phyloP scores from a whole-genome alignment of 495 filamentous ascomycete genomes.

The Niebla homalea region DNA sequence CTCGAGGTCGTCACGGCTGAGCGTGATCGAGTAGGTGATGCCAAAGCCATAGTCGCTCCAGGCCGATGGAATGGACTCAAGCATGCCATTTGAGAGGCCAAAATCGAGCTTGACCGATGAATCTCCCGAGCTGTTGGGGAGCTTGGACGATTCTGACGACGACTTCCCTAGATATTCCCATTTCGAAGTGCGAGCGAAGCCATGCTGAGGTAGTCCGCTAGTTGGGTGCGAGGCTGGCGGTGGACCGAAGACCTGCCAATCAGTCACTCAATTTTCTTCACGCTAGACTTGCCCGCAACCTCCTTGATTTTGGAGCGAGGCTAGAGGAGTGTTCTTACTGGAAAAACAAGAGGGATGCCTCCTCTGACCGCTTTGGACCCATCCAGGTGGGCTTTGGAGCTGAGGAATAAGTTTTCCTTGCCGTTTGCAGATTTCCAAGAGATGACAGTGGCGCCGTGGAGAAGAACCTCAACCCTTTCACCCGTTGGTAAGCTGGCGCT shows the following conservation, averaged over 20 bases:
- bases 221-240: constrained; percentile 59
- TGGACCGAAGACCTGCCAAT: constrained; percentile 71
- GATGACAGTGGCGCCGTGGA: constrained; percentile 84
- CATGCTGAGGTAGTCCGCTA: constrained; percentile 73
- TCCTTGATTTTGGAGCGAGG: neutral
- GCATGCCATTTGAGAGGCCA: constrained; percentile 59
- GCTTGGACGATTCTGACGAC: constrained; percentile 57
- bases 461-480: constrained; percentile 70
- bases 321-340: constrained; percentile 40
- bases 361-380: constrained; percentile 49
- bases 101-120: constrained; percentile 83
- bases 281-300: constrained; percentile 6
- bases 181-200: constrained; percentile 76
- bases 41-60: constrained; percentile 77
- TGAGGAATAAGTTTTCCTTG: constrained; percentile 79
- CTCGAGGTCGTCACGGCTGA: constrained; percentile 57
- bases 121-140: constrained; percentile 36
- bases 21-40: constrained; percentile 81
- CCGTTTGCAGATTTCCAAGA: constrained; percentile 78
- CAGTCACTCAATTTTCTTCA: neutral
- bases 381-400: constrained; percentile 56
- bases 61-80: constrained; percentile 48
- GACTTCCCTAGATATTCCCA: constrained; percentile 53
- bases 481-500: constrained; percentile 67
- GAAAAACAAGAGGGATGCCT: constrained; percentile 88